These are phyloP conservation scores for Yarrowia sp. DNA, from an alignment of 805 yeast genomes.

Conservation along the genomic window DNA sequence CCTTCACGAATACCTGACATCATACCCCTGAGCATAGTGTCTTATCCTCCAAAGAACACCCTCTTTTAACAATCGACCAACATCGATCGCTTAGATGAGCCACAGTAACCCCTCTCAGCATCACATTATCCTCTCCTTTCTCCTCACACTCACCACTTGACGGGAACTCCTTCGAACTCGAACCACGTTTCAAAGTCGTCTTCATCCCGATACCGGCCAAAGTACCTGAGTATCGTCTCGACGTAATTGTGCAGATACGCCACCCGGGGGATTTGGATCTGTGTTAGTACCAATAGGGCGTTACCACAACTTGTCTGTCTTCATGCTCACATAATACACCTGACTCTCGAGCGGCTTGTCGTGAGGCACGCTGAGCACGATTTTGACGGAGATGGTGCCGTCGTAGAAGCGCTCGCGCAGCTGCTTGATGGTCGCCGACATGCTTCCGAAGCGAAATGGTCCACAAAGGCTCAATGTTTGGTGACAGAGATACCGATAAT, in stretches of 20 bases:
- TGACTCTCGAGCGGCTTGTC: slow-evolving; percentile 10
- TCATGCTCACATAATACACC: slow-evolving; percentile 23
- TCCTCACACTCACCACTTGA: slow-evolving; percentile 63
- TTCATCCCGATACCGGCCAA: slow-evolving; percentile 22
- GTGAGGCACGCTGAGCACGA: slow-evolving; percentile 22
- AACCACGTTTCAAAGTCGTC: slow-evolving; percentile 62
- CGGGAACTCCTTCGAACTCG: slow-evolving; percentile 66
- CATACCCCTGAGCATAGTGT: too few species aligned
- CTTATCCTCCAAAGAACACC: too few species aligned
- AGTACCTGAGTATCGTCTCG: slow-evolving; percentile 21
- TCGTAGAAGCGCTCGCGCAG: slow-evolving; percentile 32
- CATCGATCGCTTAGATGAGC: too few species aligned
- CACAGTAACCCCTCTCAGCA: too few species aligned
- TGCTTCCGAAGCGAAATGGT: neutral
- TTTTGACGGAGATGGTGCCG: slow-evolving; percentile 20
- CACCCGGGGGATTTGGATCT: slow-evolving; percentile 24
- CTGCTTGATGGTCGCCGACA: slow-evolving; percentile 35
- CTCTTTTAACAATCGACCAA: too few species aligned
- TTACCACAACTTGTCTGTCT: too few species aligned
- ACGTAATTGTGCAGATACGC: slow-evolving; percentile 30
- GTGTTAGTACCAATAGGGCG: slow-evolving; percentile 21
- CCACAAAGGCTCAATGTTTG: neutral
- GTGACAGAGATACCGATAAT: slow-evolving; percentile 13
- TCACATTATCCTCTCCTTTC: neutral
- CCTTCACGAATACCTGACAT: neutral